Evolutionary conservation across 805 yeast species (phyloP), one percentile per base, ranked within the genome.

Genomic region (Starmerella bombicola): DNA sequence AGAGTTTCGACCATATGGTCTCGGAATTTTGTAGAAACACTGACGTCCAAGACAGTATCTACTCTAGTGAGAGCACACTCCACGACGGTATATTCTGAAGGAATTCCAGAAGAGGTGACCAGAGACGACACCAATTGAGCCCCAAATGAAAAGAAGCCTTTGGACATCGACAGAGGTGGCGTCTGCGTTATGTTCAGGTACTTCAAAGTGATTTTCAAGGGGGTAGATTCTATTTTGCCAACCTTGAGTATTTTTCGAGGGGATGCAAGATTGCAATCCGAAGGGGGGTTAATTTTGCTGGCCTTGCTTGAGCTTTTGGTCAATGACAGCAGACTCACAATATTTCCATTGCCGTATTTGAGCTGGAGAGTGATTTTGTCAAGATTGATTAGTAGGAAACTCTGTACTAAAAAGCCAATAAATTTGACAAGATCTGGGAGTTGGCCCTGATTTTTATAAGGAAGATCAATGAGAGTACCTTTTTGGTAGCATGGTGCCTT

Each of bases 401-500:
- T 61, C 41, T 63, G 66, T 6, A 64, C 56, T 22, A 64, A 44
- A 40, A 63, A 63, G 3, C 62, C 61, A 2, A 62, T 51, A 35
- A 63, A 64, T 8, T 52, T 50, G 8, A 52, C 43, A 25, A 63
- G 48, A 25, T 57, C 58, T 0, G 66, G 66, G 19, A 63, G 21
- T 6, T 40, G 38, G 5, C 53, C 55, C 1, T 50, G 45, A 1
- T 47, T 26, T 10, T 59, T 41, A 39, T 61, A 64, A 0, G 66
- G 65, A 21, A 63, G 38, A 42, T 64, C 67, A 9, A 63, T 51
- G 4, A 61, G 49, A 1, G 68, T 64, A 51, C 66, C 62, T 23
- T 51, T 47, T 25, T 40, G 48, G 18, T 48, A 47, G 8, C 32
- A 41, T 6, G 44, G 41, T 3, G 45, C 48, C 17, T 55, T 35